These are phyloP conservation scores for Ceratobasidium sp. DNA, from an alignment of 1,284 basidiomycete species.

Conservation along the genomic window DNA sequence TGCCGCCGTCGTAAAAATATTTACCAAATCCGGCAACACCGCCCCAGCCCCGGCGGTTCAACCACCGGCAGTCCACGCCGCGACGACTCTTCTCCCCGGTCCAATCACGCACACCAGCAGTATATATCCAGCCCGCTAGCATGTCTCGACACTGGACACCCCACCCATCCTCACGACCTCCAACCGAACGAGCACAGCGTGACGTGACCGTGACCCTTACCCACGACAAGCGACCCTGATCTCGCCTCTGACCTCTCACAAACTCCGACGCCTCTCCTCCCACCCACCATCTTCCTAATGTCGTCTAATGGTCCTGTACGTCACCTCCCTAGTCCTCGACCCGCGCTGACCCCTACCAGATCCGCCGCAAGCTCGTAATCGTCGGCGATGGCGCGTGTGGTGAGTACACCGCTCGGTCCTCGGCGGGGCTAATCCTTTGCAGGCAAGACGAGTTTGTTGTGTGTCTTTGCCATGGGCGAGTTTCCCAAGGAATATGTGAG, in stretches of 20 bases:
- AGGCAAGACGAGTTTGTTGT: slow-evolving; percentile 71
- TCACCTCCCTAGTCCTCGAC: background rate
- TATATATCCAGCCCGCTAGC: too few species aligned
- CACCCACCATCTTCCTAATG: slow-evolving; percentile 2
- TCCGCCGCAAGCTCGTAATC: slow-evolving; percentile 89
- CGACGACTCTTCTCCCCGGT: background rate
- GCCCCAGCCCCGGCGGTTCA: background rate
- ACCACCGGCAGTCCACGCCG: background rate
- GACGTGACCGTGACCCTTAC: slow-evolving; percentile 1
- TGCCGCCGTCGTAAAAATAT: background rate
- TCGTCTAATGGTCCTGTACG: slow-evolving; percentile 19
- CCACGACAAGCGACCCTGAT: slow-evolving; percentile 11
- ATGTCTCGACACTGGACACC: too few species aligned
- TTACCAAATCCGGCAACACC: background rate
- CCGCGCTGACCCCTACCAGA: slow-evolving; percentile 53
- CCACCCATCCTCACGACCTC: background rate
- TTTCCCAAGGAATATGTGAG: slow-evolving; percentile 96
- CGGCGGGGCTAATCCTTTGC: background rate
- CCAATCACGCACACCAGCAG: background rate
- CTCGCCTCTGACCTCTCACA: slow-evolving; percentile 7
- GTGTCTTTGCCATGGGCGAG: slow-evolving; percentile 93
- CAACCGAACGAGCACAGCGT: slow-evolving; percentile 7
- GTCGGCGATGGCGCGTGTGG: slow-evolving; percentile 92
- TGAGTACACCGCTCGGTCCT: slow-evolving; percentile 46
- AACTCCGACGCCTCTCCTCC: slow-evolving; percentile 3